These are phyloP conservation scores for Backusella westeae DNA, from an alignment of 192 early-diverging fungal genomes.

Conservation along the genomic window DNA sequence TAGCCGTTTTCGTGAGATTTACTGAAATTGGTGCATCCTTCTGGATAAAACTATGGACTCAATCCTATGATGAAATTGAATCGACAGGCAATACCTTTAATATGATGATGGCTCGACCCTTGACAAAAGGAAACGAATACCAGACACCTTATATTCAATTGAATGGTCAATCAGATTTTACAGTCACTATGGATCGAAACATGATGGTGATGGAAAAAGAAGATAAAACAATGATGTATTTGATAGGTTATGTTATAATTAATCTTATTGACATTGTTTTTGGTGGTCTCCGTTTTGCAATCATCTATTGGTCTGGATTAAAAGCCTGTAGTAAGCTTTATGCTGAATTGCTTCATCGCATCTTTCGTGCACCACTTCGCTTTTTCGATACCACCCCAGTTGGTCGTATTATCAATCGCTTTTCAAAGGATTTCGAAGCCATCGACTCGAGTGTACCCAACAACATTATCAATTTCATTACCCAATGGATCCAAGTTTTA, in stretches of 20 bases:
- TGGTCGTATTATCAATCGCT: constrained; percentile 88
- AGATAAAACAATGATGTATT: constrained; percentile 42
- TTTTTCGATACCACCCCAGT: constrained; percentile 89
- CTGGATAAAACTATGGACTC: constrained; percentile 64
- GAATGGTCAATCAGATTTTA: neutral
- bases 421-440: constrained; percentile 81
- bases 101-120: neutral
- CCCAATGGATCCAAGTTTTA: constrained; percentile 44
- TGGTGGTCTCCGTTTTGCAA: constrained; percentile 27
- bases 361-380: constrained; percentile 69
- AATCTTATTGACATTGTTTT: constrained; percentile 28
- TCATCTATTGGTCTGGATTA: constrained; percentile 43
- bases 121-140: neutral
- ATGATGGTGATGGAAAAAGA: neutral
- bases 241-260: constrained; percentile 57
- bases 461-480: constrained; percentile 45
- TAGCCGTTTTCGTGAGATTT: constrained; percentile 39
- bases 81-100: neutral
- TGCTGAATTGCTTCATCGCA: constrained; percentile 47
- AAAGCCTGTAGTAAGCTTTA: constrained; percentile 56
- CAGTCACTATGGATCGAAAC: constrained; percentile 12
- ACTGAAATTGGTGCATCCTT: constrained; percentile 53
- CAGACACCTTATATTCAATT: neutral
- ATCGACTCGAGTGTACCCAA: constrained; percentile 63
- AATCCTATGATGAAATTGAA: constrained; percentile 6